Evolutionary conservation across 139 green algal genomes (phyloP).

Genomic region (Edaphochlamys debaryana): DNA sequence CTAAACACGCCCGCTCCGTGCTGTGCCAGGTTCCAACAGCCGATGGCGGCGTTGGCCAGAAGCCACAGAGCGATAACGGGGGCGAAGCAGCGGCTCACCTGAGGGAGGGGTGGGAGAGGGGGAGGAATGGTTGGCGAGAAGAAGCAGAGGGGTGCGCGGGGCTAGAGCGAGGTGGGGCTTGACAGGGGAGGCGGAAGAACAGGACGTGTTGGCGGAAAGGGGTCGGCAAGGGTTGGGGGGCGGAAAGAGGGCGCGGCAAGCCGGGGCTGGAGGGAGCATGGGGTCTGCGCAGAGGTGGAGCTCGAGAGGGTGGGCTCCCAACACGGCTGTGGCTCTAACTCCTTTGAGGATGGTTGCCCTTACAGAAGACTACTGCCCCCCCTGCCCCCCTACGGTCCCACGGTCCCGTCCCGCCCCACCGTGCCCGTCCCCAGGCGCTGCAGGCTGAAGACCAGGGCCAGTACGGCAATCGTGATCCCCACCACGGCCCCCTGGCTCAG

Average conservation of each 20-base stretch:
- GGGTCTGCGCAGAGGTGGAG: too few relatives aligned
- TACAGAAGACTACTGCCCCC: too few relatives aligned
- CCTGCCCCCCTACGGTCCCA: neutral
- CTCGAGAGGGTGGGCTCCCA: too few relatives aligned
- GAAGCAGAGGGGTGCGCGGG: too few relatives aligned
- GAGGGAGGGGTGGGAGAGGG: neutral
- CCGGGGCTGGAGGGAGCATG: too few relatives aligned
- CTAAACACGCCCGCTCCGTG: neutral
- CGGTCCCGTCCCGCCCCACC: slow-evolving; percentile 4
- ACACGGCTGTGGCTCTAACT: too few relatives aligned
- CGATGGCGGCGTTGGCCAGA: slow-evolving; percentile 53
- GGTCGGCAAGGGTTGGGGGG: too few relatives aligned
- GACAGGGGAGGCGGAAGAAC: too few relatives aligned
- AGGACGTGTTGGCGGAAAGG: too few relatives aligned
- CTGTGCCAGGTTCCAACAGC: slow-evolving; percentile 68
- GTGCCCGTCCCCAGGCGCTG: slow-evolving; percentile 66
- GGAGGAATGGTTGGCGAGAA: neutral
- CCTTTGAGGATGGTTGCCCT: too few relatives aligned
- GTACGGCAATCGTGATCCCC: slow-evolving; percentile 36
- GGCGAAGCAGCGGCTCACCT: slow-evolving; percentile 58
- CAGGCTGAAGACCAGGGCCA: slow-evolving; percentile 64
- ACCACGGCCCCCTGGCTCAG: slow-evolving; percentile 27
- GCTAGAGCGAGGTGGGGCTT: too few relatives aligned
- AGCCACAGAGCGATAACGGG: slow-evolving; percentile 70
- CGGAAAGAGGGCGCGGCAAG: too few relatives aligned